Evolutionary conservation across 768 basidiomycete species (phyloP).

Genomic region (Xerocomellus dryophilus): DNA sequence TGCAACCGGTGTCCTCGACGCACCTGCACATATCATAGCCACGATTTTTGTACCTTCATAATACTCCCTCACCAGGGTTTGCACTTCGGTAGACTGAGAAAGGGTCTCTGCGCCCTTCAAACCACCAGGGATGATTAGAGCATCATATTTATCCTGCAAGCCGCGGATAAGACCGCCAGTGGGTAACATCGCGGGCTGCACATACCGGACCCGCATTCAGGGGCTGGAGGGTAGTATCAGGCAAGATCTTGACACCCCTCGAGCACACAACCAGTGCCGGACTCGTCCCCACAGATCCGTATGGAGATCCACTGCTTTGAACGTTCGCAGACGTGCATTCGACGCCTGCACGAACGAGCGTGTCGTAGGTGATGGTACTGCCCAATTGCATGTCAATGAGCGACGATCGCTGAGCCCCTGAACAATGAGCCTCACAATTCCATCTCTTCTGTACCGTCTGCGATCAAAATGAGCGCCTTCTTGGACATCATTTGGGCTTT

Average conservation of each 20-base stretch:
- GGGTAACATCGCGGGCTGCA: background rate
- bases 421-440: constrained; percentile 50
- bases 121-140: constrained; percentile 74
- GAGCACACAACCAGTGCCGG: constrained; percentile 62
- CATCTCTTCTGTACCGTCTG: constrained; percentile 87
- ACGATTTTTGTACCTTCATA: constrained; percentile 43
- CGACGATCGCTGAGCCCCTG: background rate
- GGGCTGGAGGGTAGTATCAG: constrained; percentile 55
- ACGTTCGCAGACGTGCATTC: constrained; percentile 63
- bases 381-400: background rate
- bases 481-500: constrained; percentile 21
- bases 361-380: constrained; percentile 81
- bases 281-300: constrained; percentile 27
- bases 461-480: constrained; percentile 65
- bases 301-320: constrained; percentile 32
- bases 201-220: constrained; percentile 47
- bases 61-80: constrained; percentile 59
- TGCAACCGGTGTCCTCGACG: constrained; percentile 9
- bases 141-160: constrained; percentile 60
- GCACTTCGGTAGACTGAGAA: constrained; percentile 54
- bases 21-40: constrained; percentile 86
- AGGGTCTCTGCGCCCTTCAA: constrained; percentile 76
- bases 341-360: constrained; percentile 74
- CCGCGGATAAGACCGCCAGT: background rate
- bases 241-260: constrained; percentile 68